These are phyloP conservation scores for Lecanosticta acicola DNA, from an alignment of 2,329 filamentous ascomycete species.

Conservation along the genomic window DNA sequence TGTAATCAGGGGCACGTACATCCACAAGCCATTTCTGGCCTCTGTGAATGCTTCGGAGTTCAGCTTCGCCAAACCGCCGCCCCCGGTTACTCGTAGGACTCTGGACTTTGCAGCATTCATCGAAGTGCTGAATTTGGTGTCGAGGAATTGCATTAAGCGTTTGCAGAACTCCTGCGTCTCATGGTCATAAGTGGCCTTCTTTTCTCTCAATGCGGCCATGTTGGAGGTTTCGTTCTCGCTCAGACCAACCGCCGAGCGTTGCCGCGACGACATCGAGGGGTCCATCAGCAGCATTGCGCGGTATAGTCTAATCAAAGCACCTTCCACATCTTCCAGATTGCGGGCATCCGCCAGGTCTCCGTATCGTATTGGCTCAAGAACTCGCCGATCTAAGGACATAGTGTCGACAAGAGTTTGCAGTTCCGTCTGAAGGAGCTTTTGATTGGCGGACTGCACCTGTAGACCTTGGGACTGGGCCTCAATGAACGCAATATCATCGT, in stretches of 20 bases:
- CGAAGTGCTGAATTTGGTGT: slow-evolving; percentile 69
- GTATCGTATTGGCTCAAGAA: slow-evolving; percentile 67
- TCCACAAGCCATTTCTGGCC: slow-evolving; percentile 72
- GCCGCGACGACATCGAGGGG: slow-evolving; percentile 56
- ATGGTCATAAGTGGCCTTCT: slow-evolving; percentile 79
- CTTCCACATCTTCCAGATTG: slow-evolving; percentile 73
- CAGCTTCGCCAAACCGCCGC: slow-evolving; percentile 47
- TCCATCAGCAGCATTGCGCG: slow-evolving; percentile 93
- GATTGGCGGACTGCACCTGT: slow-evolving; percentile 94
- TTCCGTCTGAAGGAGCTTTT: slow-evolving; percentile 87
- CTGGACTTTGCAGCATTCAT: slow-evolving; percentile 50
- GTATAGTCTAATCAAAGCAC: slow-evolving; percentile 72
- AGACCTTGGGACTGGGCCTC: slow-evolving; percentile 95
- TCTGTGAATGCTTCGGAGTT: slow-evolving; percentile 64
- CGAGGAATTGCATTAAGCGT: slow-evolving; percentile 75
- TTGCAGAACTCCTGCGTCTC: slow-evolving; percentile 73
- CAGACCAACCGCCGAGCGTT: slow-evolving; percentile 50
- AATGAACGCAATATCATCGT: slow-evolving; percentile 94
- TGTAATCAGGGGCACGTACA: slow-evolving; percentile 78
- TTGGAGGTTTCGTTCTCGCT: slow-evolving; percentile 66
- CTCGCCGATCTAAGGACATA: slow-evolving; percentile 73
- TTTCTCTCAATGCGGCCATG: slow-evolving; percentile 92
- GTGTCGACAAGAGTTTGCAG: slow-evolving; percentile 83
- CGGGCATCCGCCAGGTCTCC: slow-evolving; percentile 66
- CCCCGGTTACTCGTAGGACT: slow-evolving; percentile 32